Base-by-base conservation (phyloP, 1,284 basidiomycete genomes). In the Malassezia sp. region DNA sequence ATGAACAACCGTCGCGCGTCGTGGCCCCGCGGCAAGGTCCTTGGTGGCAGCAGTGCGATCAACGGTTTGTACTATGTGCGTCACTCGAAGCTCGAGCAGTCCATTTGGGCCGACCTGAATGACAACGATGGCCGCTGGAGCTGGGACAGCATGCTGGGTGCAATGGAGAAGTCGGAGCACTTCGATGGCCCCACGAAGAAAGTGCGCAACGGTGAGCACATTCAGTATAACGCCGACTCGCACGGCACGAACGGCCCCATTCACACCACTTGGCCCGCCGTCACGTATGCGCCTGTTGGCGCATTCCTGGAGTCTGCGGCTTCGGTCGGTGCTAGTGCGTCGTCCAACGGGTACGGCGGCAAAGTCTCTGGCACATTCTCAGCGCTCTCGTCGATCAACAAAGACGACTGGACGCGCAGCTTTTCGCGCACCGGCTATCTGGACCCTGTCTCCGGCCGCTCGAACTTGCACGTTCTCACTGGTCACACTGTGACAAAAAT, bases 1-100 rank as follows among this genome's bases (percentile, higher is more conserved):
- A 49, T 56, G 18, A 49, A 56, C 12, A 39, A 52, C 23, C 52
- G 57, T 11, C 49, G 49, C 12, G 45, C 57, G 8, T 38, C 45
- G 24, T 61, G 60, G 37, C 66, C 73, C 41, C 63, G 70, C 6
- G 76, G 75, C 1, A 71, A 71, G 30, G 71, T 63, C 0, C 59
- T 75, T 5, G 75, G 76, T 6, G 76, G 76, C 0, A 71, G 70
- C 0, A 73, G 73, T 5, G 70, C 71, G 10, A 73, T 77, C 47
- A 78, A 77, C 52, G 67, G 58, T 31, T 40, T 62, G 33, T 62
- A 62, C 52, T 60, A 62, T 21, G 60, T 62, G 12, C 53, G 55
- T 6, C 60, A 24, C 62, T 73, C 63, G 44, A 73, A 37, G 40
- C 40, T 35, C 29, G 58, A 62, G 28, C 52, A 56, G 24, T 52